phyloP scores from a whole-genome alignment of 768 basidiomycete species.

The Calocera viscosa region DNA sequence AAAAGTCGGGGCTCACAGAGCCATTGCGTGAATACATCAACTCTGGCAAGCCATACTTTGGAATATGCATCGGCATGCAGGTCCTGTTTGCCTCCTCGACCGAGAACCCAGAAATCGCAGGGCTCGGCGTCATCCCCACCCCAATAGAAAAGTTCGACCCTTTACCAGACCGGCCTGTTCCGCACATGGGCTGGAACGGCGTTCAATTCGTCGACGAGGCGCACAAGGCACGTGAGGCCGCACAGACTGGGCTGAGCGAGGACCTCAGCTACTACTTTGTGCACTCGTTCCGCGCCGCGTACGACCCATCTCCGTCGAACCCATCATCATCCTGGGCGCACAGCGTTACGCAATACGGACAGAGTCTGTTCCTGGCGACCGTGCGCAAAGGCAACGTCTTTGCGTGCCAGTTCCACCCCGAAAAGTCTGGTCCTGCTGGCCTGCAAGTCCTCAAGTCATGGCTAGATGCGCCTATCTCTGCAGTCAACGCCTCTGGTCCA shows the following conservation, averaged over 20 bases:
- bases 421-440: constrained; percentile 87
- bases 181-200: constrained; percentile 97
- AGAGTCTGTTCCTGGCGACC: constrained; percentile 76
- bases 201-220: constrained; percentile 41
- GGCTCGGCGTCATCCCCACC: constrained; percentile 76
- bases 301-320: constrained; percentile 44
- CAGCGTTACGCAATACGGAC: constrained; percentile 86
- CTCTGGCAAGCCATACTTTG: constrained; percentile 87
- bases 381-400: constrained; percentile 77
- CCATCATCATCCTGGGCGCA: constrained; percentile 62
- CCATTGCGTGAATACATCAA: constrained; percentile 71
- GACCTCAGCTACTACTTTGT: constrained; percentile 87
- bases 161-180: constrained; percentile 68
- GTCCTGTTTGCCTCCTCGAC: constrained; percentile 78
- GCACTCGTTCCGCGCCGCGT: constrained; percentile 82
- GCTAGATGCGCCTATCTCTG: constrained; percentile 40
- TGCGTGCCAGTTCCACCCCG: constrained; percentile 93
- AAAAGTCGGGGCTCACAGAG: constrained; percentile 56
- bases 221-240: constrained; percentile 21
- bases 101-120: constrained; percentile 54
- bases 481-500: background rate
- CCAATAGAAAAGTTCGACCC: constrained; percentile 57
- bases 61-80: constrained; percentile 98
- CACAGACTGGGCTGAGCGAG: constrained; percentile 30
- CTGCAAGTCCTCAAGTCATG: constrained; percentile 67